Evolutionary conservation across 2,329 filamentous ascomycete genomes (phyloP).

Genomic region (Escovopsis weberi): DNA sequence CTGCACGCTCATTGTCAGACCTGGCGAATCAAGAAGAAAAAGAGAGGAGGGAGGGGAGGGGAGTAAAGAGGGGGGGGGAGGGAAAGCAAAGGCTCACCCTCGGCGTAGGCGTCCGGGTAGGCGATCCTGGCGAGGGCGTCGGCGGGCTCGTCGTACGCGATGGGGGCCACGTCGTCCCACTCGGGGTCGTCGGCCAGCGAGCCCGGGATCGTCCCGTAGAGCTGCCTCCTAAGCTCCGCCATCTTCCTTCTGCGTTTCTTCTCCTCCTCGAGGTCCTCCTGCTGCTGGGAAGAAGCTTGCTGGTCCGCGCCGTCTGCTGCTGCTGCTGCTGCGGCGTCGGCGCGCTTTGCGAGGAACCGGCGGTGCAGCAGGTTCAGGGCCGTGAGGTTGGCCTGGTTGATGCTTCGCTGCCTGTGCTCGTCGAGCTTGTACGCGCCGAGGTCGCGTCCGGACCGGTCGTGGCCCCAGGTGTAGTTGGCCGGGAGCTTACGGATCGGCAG

Average conservation of each 20-base stretch:
- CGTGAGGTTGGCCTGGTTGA: conserved; percentile 28
- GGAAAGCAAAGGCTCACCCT: conserved; percentile 34
- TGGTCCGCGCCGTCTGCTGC: conserved; percentile 11
- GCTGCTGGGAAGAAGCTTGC: conserved; percentile 6
- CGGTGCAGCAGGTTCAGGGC: conserved; percentile 29
- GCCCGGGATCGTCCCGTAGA: conserved; percentile 36
- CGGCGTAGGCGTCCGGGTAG: conserved; percentile 78
- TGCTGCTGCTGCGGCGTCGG: conserved; percentile 15
- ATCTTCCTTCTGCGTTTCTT: conserved; percentile 34
- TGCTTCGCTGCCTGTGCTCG: conserved; percentile 28
- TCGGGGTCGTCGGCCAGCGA: conserved; percentile 45
- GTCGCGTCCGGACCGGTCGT: conserved; percentile 34
- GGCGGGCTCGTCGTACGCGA: conserved; percentile 71
- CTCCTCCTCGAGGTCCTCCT: conserved; percentile 31
- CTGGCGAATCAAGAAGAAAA: neutral
- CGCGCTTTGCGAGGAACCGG: conserved; percentile 27
- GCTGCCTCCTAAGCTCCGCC: conserved; percentile 32
- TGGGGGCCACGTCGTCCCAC: conserved; percentile 75
- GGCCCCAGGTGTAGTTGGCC: conserved; percentile 32
- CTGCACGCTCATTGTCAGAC: conserved; percentile 23
- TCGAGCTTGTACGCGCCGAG: conserved; percentile 32
- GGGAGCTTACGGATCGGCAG: conserved; percentile 32
- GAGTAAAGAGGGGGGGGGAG: neutral
- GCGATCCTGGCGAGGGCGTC: conserved; percentile 82
- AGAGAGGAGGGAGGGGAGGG: neutral